Percentiles rank a stretch among this genome's conserved stretches.
These are phyloP conservation scores for Geotrichum fermentans DNA, from an alignment of 1,139 yeast species.

Conservation along the genomic window DNA sequence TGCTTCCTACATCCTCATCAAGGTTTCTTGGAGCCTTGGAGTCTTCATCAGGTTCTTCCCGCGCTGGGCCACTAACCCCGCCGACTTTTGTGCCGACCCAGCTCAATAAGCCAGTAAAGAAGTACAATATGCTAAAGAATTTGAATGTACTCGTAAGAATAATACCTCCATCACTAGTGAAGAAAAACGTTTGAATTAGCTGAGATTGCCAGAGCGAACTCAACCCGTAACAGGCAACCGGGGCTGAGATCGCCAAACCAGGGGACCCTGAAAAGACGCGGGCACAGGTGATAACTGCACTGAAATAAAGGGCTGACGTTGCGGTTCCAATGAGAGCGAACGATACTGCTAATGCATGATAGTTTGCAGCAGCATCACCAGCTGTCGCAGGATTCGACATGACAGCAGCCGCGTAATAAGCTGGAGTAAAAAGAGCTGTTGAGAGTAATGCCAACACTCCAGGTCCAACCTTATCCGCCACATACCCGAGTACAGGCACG, in stretches of 20 bases:
- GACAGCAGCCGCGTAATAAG: slow-evolving; percentile 53
- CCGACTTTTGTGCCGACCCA: slow-evolving; percentile 28
- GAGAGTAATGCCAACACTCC: slow-evolving; percentile 63
- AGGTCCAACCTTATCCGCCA: slow-evolving; percentile 84
- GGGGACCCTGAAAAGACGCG: slow-evolving; percentile 68
- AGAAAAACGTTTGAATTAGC: slow-evolving; percentile 39
- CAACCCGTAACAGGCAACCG: slow-evolving; percentile 81
- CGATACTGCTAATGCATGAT: slow-evolving; percentile 27
- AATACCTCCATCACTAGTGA: slow-evolving; percentile 17
- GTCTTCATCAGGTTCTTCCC: not conserved
- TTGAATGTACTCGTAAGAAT: slow-evolving; percentile 43
- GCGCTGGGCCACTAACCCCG: slow-evolving; percentile 3
- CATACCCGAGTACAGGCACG: slow-evolving; percentile 73
- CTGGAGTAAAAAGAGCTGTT: slow-evolving; percentile 60
- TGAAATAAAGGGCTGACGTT: slow-evolving; percentile 73
- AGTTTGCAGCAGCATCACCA: slow-evolving; percentile 11
- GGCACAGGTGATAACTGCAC: slow-evolving; percentile 77
- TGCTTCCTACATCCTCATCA: not conserved
- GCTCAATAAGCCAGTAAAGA: slow-evolving; percentile 30
- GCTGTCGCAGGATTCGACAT: not conserved
- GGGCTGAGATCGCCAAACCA: slow-evolving; percentile 79
- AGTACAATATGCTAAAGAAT: slow-evolving; percentile 48
- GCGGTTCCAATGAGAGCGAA: slow-evolving; percentile 68
- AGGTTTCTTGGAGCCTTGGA: not conserved
- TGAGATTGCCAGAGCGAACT: slow-evolving; percentile 57